These are phyloP conservation scores for Periconia digitata DNA, from an alignment of 2,329 filamentous ascomycete species.

Conservation along the genomic window DNA sequence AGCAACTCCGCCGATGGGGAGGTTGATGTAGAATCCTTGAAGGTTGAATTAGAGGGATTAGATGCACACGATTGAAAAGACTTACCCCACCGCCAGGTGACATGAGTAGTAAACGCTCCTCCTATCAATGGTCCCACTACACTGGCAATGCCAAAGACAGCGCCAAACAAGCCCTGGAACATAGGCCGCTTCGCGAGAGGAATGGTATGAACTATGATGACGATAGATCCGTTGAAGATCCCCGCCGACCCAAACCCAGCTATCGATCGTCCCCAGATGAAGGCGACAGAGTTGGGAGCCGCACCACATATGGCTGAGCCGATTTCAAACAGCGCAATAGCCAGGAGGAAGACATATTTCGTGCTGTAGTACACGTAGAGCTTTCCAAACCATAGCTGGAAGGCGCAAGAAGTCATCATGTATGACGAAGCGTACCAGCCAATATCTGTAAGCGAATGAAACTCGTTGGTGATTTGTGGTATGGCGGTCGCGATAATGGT, in stretches of 20 bases:
- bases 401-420: background rate
- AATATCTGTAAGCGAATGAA: background rate
- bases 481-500: background rate
- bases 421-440: background rate
- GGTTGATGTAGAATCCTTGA: conserved; percentile 44
- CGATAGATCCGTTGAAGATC: conserved; percentile 38
- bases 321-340: conserved; percentile 43
- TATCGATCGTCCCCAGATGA: conserved; percentile 46
- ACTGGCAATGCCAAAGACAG: conserved; percentile 34
- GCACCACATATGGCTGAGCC: conserved; percentile 42
- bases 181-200: conserved; percentile 43
- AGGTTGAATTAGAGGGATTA: background rate
- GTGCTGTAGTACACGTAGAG: conserved; percentile 36
- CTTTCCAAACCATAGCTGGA: conserved; percentile 2
- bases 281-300: conserved; percentile 36
- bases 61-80: background rate
- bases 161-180: conserved; percentile 40
- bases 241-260: conserved; percentile 41
- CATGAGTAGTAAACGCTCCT: conserved; percentile 14
- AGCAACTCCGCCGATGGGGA: background rate
- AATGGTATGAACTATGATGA: conserved; percentile 36
- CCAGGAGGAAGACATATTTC: conserved; percentile 37
- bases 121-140: conserved; percentile 40
- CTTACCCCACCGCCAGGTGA: conserved; percentile 14
- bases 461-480: background rate